Evolutionary conservation across 805 yeast genomes (phyloP), one percentile per base, ranked within the genome.

Genomic region (Ascoidea asiatica): DNA sequence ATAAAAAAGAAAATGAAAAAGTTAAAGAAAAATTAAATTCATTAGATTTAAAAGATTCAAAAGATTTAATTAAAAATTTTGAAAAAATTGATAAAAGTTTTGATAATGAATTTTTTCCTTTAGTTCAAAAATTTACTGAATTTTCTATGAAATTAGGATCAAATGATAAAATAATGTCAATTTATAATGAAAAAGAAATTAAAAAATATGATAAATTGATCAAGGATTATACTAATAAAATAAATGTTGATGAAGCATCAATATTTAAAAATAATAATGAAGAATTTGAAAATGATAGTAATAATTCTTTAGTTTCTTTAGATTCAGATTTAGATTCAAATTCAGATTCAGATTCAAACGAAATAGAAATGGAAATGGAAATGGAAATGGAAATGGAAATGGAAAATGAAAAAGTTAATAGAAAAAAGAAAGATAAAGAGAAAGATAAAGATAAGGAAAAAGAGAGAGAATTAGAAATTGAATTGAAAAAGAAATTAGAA

Each of bases 11-110:
- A 47, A 45, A 46, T 38, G 37, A 37, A 20, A 45, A 39, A 45
- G 43, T 19, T 21, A 19, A 38, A n/a, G 37, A 39, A 33, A 40
- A 42, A 44, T 37, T 38, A 36, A 39, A 44, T 45, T 51, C 52
- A 55, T 51, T 53, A 53, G 57, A 46, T 19, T 38, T 38, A 18
- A n/a, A n/a, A n/a, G n/a, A n/a, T n/a, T n/a, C n/a, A n/a, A n/a
- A n/a, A n/a, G 41, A 17, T 23, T 7, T 23, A 23, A 23, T 23
- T 23, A 11, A 23, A 23, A 23, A 6, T 7, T 23, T 23, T 7
- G 33, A 23, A 23, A 23, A 23, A 11, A 23, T 23, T 7, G 11
- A 11, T 23, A 23, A 23, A 23, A 23, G 11, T 23, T 23, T 23
- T 23, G 33, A 23, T 7, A 23, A 23, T 23, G 11, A 23, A 7